Evolutionary conservation across 2,329 filamentous ascomycete species (phyloP), one percentile per base, ranked within the genome.

Genomic region (Epichloe festucae): DNA sequence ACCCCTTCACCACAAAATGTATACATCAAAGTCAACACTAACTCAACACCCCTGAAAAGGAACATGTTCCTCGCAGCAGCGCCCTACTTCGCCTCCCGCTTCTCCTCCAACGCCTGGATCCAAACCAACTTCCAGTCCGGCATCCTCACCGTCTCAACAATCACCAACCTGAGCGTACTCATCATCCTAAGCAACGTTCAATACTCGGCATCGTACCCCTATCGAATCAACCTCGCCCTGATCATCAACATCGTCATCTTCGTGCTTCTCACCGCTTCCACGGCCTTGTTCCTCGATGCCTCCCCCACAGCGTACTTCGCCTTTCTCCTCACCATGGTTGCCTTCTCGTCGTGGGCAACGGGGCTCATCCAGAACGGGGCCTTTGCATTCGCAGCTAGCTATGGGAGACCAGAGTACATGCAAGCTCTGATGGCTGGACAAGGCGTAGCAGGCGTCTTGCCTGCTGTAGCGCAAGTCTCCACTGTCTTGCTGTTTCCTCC

Each of bases 1-100:
- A 45, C n/a, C 36, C 36, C 19, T 31, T 14, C 15, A 15, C n/a
- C 51, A 11, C 27, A 4, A 11, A 11, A 31, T 31, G 27, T 31
- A 31, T 0, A 31, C 4, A 31, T 31, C 8, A 10, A 31, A 31
- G 8, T 31, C 8, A 31, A 10, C 3, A 11, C 27, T 31, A 4
- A 31, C 27, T 31, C 8, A 31, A 11, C 27, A 4, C 8, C 27
- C 27, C 27, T 31, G 2, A 10, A 31, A 36, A 51, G 89, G 89
- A 97, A 97, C 73, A 96, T 96, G 91, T 96, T 97, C 67, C 80
- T 97, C 59, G 91, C 93, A 45, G 89, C 91, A 8, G 88, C 89
- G 2, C 89, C 91, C 4, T 97, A 97, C 73, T 96, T 97, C 70
- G 82, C 90, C 62, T 76, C 74, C 48, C 88, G 91, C 59, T 95